phyloP scores from a whole-genome alignment of 768 basidiomycete species.

The Kwoniella dejecticola region DNA sequence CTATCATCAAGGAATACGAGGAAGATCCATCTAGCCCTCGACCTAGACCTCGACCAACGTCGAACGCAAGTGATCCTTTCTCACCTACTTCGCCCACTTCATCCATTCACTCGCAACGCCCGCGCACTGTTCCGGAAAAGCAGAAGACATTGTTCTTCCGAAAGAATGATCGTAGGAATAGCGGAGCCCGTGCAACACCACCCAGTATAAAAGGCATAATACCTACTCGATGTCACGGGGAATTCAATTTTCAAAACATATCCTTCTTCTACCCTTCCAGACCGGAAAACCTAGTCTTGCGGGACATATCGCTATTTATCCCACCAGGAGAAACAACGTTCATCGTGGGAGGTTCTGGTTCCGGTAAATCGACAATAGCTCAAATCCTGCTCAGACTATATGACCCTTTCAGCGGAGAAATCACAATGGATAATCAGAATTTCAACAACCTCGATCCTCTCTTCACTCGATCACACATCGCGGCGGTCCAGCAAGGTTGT shows the following conservation, averaged over 20 bases:
- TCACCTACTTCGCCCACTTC: constrained; percentile 20
- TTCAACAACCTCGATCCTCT: constrained; percentile 70
- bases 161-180: not conserved
- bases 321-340: constrained; percentile 74
- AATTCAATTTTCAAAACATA: constrained; percentile 66
- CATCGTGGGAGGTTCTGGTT: constrained; percentile 76
- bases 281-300: constrained; percentile 64
- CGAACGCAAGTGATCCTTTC: constrained; percentile 24
- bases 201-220: constrained; percentile 67
- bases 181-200: constrained; percentile 9
- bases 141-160: not conserved
- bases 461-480: constrained; percentile 72
- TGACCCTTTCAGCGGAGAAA: constrained; percentile 63
- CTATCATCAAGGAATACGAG: constrained; percentile 63
- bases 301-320: constrained; percentile 67
- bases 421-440: constrained; percentile 80
- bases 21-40: constrained; percentile 32
- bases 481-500: constrained; percentile 73
- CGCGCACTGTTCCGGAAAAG: too few species aligned
- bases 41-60: not conserved
- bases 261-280: constrained; percentile 75
- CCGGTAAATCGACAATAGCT: constrained; percentile 73
- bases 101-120: constrained; percentile 5
- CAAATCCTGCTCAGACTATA: constrained; percentile 74
- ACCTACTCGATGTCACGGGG: constrained; percentile 69